These are phyloP conservation scores for Yamadazyma epiphylla DNA, from an alignment of 1,139 yeast species.

Conservation along the genomic window DNA sequence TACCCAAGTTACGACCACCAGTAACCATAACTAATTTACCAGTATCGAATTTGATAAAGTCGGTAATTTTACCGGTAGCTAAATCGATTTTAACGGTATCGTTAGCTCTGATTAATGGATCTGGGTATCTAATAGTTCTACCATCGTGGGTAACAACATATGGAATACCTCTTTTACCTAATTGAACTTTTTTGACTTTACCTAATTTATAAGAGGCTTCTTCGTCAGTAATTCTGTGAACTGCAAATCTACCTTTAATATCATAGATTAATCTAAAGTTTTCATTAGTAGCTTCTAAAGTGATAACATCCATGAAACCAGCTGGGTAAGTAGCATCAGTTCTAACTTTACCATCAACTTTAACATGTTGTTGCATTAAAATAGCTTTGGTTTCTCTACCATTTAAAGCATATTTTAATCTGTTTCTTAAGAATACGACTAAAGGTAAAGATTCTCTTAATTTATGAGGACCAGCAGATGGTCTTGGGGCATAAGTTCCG, in stretches of 20 bases:
- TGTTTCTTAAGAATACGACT: constrained; percentile 97
- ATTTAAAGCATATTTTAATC: constrained; percentile 98
- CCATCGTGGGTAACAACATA: constrained; percentile 99
- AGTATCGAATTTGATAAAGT: constrained; percentile 89
- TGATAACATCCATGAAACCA: constrained; percentile 98
- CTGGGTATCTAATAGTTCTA: constrained; percentile 99
- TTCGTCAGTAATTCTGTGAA: constrained; percentile 98
- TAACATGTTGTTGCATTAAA: constrained; percentile 98
- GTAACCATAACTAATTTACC: constrained; percentile 97
- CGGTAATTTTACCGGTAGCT: constrained; percentile 91
- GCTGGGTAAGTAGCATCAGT: constrained; percentile 98
- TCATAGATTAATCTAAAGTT: constrained; percentile 98
- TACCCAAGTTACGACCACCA: constrained; percentile 99
- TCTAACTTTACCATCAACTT: constrained; percentile 99
- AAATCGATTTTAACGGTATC: constrained; percentile 96
- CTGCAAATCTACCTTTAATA: constrained; percentile 98
- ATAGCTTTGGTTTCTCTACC: constrained; percentile 99
- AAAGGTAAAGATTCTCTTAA: constrained; percentile 98
- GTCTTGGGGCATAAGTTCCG: constrained; percentile 99
- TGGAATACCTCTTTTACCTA: constrained; percentile 98
- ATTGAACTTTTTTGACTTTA: constrained; percentile 95
- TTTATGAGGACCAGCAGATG: constrained; percentile 99
- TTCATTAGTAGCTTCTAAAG: constrained; percentile 97
- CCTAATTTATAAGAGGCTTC: constrained; percentile 98
- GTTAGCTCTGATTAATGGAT: constrained; percentile 92